A percentile compares a stretch with the other conserved stretches of the same genome.
phyloP scores from a whole-genome alignment of 148 eudicot species.

The Nepenthes mirabilis region DNA sequence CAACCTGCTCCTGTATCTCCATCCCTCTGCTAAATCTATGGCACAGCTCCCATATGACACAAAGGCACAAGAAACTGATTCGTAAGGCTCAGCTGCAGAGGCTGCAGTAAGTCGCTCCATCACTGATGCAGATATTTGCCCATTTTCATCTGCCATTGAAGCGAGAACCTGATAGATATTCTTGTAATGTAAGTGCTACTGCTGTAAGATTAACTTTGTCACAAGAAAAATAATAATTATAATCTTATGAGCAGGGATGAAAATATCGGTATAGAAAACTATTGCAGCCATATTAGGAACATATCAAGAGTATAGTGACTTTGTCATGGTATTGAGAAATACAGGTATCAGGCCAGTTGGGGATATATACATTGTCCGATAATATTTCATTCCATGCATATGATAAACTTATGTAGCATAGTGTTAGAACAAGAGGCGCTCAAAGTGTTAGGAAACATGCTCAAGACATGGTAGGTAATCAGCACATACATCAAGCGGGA shows the following conservation, averaged over 20 bases:
- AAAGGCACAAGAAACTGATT: constrained; percentile 92
- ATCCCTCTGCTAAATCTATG: constrained; percentile 76
- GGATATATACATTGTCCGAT: too few species aligned
- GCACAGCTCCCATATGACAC: constrained; percentile 93
- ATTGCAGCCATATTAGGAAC: too few species aligned
- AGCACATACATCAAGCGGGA: constrained; percentile 70
- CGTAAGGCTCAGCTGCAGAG: constrained; percentile 94
- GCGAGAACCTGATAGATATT: constrained; percentile 53
- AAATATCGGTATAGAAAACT: too few species aligned
- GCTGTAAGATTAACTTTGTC: constrained; percentile 1
- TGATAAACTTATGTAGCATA: too few species aligned
- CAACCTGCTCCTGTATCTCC: constrained; percentile 87
- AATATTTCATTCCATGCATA: too few species aligned
- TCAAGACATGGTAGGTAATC: not conserved
- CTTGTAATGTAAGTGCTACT: constrained; percentile 7
- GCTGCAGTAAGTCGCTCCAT: constrained; percentile 96
- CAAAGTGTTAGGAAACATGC: not conserved
- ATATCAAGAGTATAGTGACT: too few species aligned
- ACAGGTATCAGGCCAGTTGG: too few species aligned
- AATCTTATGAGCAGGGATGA: not conserved
- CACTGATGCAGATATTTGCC: constrained; percentile 60
- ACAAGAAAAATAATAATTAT: not conserved
- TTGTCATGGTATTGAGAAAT: too few species aligned
- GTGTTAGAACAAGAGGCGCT: too few species aligned
- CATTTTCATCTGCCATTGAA: constrained; percentile 84